Percentiles rank a stretch among this genome's conserved stretches.
These are phyloP conservation scores for Hypoxylon cercidicola DNA, from an alignment of 495 filamentous ascomycete species.

Conservation along the genomic window DNA sequence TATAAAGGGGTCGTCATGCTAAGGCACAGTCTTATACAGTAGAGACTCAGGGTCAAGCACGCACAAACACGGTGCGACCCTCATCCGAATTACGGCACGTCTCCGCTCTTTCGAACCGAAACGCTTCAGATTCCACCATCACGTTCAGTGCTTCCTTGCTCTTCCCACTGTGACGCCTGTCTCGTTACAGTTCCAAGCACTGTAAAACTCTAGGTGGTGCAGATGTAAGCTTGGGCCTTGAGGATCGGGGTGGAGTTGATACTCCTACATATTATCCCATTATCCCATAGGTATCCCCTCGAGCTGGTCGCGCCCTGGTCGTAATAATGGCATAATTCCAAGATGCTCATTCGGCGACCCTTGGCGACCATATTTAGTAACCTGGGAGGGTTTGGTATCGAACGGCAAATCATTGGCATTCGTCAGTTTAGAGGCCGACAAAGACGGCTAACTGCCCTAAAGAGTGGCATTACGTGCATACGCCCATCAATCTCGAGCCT, in stretches of 20 bases:
- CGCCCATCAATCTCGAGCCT: conserved; percentile 38
- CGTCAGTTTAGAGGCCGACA: conserved; percentile 22
- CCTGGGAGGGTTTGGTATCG: conserved; percentile 2
- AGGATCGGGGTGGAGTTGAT: conserved; percentile 16
- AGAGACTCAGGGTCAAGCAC: conserved; percentile 9
- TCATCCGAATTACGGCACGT: conserved; percentile 20
- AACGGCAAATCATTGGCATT: conserved; percentile 27
- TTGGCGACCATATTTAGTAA: conserved; percentile 23
- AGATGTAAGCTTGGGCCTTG: conserved; percentile 1
- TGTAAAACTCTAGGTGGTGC: conserved; percentile 4
- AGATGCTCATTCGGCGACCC: conserved; percentile 36
- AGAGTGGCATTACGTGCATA: conserved; percentile 41
- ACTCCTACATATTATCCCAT: conserved; percentile 1
- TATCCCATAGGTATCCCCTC: conserved; percentile 30
- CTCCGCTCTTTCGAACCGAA: conserved; percentile 36
- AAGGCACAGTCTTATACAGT: conserved; percentile 9
- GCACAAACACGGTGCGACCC: conserved; percentile 36
- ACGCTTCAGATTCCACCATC: conserved; percentile 17
- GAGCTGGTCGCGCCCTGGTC: conserved; percentile 29
- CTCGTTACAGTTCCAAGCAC: conserved; percentile 16
- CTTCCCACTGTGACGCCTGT: conserved; percentile 19
- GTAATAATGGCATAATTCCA: conserved; percentile 38
- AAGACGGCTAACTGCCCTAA: conserved; percentile 34
- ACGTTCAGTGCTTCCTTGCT: conserved; percentile 22
- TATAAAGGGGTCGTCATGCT: not conserved